A percentile compares a stretch with the other conserved stretches of the same genome.
Conservation (phyloP, 108 stramenopile genomes). For the Cyclotella distinguenda region DNA sequence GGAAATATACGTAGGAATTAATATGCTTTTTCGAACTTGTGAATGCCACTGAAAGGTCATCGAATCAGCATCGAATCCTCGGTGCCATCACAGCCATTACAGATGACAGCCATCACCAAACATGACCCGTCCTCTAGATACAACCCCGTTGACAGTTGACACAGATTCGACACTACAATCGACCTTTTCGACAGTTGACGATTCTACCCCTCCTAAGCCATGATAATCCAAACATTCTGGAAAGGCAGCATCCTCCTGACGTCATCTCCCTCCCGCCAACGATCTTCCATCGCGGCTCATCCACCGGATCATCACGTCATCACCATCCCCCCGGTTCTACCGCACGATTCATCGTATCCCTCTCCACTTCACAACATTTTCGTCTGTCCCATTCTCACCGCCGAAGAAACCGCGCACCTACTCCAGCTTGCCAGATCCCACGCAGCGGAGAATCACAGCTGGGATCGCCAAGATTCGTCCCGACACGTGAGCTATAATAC, state of each 20-base stretch:
- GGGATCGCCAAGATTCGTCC: constrained; percentile 56
- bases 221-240: no score
- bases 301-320: constrained; percentile 16
- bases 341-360: constrained; percentile 39
- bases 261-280: background rate
- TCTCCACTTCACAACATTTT: constrained; percentile 67
- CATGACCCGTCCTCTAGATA: no score
- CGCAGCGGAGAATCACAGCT: constrained; percentile 52
- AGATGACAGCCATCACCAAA: no score
- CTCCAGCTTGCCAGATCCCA: constrained; percentile 47
- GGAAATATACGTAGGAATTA: no score
- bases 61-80: no score
- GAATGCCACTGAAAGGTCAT: no score
- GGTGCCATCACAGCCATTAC: no score
- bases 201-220: no score
- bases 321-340: constrained; percentile 40
- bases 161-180: background rate
- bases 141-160: no score
- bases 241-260: background rate
- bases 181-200: background rate
- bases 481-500: constrained; percentile 70
- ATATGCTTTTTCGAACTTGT: no score
- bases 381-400: constrained; percentile 48
- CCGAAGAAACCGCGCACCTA: constrained; percentile 47
- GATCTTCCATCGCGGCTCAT: background rate